Percentiles rank a stretch among this genome's conserved stretches.
These are phyloP conservation scores for Fusarium cyanostomum DNA, from an alignment of 2,329 filamentous ascomycete genomes.

Conservation along the genomic window DNA sequence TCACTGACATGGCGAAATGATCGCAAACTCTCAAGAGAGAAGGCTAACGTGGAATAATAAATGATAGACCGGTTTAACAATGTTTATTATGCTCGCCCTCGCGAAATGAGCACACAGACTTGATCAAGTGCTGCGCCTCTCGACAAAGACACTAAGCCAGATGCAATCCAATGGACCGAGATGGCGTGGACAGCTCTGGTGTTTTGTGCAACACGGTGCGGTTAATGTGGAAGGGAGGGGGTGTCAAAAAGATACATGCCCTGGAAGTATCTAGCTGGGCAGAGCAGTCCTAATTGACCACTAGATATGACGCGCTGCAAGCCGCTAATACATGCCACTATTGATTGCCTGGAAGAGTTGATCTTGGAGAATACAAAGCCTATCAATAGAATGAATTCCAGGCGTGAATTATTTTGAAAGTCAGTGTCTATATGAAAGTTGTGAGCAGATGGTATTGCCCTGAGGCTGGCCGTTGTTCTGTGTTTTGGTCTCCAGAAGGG, in stretches of 20 bases:
- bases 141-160: neutral
- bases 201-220: slow-evolving; percentile 17
- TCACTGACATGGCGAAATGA: no score
- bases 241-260: slow-evolving; percentile 8
- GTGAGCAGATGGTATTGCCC: neutral
- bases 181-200: neutral
- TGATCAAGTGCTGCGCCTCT: neutral
- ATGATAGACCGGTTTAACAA: no score
- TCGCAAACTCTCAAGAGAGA: no score
- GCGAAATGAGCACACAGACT: neutral
- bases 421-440: neutral
- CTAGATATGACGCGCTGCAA: no score
- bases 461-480: neutral
- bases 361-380: no score
- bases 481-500: neutral
- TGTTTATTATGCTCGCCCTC: no score
- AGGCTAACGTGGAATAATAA: no score
- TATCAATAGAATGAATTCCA: no score
- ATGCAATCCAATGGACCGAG: slow-evolving; percentile 1
- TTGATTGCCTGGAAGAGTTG: no score
- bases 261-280: neutral
- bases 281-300: no score
- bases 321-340: no score
- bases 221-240: neutral
- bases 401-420: neutral